These are phyloP conservation scores for Thalassiosira oceanica DNA, from an alignment of 352 stramenopile species.

Conservation along the genomic window DNA sequence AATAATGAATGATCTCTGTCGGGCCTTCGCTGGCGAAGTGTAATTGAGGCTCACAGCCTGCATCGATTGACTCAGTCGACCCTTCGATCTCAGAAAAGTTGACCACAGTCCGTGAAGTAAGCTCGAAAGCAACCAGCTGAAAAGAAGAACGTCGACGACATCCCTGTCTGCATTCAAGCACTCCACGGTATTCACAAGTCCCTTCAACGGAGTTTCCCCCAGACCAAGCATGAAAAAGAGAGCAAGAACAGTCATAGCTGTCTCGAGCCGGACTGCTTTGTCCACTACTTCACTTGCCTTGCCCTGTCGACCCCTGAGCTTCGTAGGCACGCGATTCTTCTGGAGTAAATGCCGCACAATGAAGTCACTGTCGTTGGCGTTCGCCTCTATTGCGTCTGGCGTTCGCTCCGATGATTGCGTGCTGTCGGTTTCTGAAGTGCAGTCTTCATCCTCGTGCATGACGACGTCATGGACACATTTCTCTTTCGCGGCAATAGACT, in stretches of 20 bases:
- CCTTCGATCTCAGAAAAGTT: neutral
- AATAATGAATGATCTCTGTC: conserved; percentile 10
- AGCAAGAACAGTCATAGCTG: conserved; percentile 25
- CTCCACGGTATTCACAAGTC: too few species aligned
- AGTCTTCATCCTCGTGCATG: too few species aligned
- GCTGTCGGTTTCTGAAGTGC: too few species aligned
- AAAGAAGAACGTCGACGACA: too few species aligned
- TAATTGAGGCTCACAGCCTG: too few species aligned
- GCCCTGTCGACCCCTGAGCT: conserved; percentile 24
- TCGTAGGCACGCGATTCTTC: conserved; percentile 16
- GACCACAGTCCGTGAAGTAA: conserved; percentile 30
- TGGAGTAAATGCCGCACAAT: conserved; percentile 40
- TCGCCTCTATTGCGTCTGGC: too few species aligned
- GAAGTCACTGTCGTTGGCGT: conserved; percentile 19
- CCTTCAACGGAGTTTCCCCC: conserved; percentile 26
- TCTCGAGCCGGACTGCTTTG: conserved; percentile 40
- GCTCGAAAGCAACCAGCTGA: conserved; percentile 37
- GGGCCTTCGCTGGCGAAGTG: too few species aligned
- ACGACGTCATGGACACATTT: neutral
- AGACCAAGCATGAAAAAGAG: conserved; percentile 47
- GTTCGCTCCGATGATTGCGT: too few species aligned
- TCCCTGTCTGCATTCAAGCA: too few species aligned
- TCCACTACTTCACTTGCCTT: conserved; percentile 30
- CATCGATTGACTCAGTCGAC: too few species aligned
- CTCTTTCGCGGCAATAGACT: conserved; percentile 27